Base-by-base conservation (phyloP, 2,329 filamentous ascomycete genomes). In the Sporothrix variecibatus region DNA sequence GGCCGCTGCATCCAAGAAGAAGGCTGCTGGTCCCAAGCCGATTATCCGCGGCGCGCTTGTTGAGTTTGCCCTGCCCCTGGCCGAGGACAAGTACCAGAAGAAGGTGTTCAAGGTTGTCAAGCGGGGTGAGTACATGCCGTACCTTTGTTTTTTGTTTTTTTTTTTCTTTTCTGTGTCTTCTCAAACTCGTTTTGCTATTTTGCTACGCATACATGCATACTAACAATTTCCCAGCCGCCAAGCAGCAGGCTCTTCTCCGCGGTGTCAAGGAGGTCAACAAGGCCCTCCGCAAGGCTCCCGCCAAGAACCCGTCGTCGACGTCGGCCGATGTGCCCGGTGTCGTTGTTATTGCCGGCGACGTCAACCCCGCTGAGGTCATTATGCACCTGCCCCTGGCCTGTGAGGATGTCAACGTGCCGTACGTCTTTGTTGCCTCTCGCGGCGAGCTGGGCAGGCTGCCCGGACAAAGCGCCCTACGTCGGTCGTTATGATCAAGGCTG, bases 251-350 rank as follows among this genome's bases (percentile, higher is more conserved):
- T 75, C 93, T 99, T 81, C 97, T 97, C 87, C 95, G 96, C 81
- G 96, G 96, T 81, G 96, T 99, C 78, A 99, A 99, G 86, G 96
- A 99, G 86, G 95, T 97, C 81, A 95, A 98, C 86, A 99, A 99
- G 87, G 93, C 95, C 46, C 93, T 99, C 79, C 94, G 96, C 86
- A 98, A 98, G 87, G 95, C 94, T 17, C 88, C 93, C 74, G 84
- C 90, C 78, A 89, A 91, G 74, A 89, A 90, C n/a, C 88, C 90
- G 75, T 88, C 89, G 77, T 86, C 89, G 49, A 73, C 73, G 0
- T 83, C 88, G 72, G 75, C 76, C 62, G 75, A 76, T 23, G 87
- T 91, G 80, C 91, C 93, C 62, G 88, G 91, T 78, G 88, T 99
- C 78, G 94, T 98, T 80, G 87, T 99, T 82, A 94, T 99, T 78